Conservation (phyloP, 169 alveolate species). For the Hepatocystis sp. region DNA sequence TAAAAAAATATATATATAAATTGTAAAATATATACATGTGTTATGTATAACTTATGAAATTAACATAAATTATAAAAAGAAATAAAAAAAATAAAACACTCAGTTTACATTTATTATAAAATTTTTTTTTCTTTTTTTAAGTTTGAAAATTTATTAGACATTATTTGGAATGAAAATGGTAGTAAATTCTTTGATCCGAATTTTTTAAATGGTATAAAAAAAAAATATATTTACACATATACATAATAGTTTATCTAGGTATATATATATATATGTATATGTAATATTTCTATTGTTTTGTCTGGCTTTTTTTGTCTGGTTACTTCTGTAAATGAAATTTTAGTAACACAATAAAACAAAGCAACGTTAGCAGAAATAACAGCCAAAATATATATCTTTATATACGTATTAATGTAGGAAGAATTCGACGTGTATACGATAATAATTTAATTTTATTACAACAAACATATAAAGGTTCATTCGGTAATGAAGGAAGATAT, state of each 20-base stretch:
- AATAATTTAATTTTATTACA: constrained; percentile 22
- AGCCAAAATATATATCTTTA: not conserved
- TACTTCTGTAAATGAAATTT: not conserved
- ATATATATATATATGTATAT: not conserved
- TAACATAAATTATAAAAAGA: not conserved
- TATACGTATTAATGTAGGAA: constrained; percentile 1
- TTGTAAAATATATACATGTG: not conserved
- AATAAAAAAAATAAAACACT: not conserved
- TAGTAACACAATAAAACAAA: too few species aligned
- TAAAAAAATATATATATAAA: too few species aligned
- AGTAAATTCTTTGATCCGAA: constrained; percentile 27
- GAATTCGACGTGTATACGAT: constrained; percentile 28
- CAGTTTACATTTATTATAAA: not conserved
- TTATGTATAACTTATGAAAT: not conserved
- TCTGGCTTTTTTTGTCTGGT: constrained; percentile 8
- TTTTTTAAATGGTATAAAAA: constrained; percentile 42
- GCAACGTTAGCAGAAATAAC: too few species aligned
- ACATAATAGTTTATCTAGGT: not conserved
- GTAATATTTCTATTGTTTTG: not conserved
- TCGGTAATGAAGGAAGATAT: constrained; percentile 37
- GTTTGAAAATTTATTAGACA: constrained; percentile 29
- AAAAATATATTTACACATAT: constrained; percentile 2
- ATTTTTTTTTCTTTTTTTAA: constrained; percentile 13
- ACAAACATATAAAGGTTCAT: constrained; percentile 44
- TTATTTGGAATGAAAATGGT: constrained; percentile 64